Conservation (phyloP, 2,329 filamentous ascomycete species). For the Balansia obtecta region DNA sequence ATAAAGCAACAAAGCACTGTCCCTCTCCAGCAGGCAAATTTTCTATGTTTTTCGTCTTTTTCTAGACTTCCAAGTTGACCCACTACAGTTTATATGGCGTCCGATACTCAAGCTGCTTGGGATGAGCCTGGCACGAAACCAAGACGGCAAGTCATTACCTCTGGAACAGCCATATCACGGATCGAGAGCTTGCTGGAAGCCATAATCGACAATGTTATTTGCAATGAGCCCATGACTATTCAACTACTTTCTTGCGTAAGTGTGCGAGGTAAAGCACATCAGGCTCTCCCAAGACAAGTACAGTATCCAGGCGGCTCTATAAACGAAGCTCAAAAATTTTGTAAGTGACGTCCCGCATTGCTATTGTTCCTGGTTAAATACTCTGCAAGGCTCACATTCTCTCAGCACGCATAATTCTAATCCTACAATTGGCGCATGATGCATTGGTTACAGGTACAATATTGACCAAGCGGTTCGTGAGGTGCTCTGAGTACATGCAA, state of each 20-base stretch:
- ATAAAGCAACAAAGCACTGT: not conserved
- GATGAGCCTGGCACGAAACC: not conserved
- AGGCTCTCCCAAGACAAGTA: constrained; percentile 10
- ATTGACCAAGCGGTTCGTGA: constrained; percentile 47
- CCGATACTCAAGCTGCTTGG: not conserved
- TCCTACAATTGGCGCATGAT: constrained; percentile 47
- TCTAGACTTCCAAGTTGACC: not conserved
- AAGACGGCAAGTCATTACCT: not conserved
- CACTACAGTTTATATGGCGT: not conserved
- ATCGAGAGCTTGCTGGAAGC: constrained; percentile 24
- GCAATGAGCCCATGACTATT: constrained; percentile 16
- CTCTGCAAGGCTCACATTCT: not conserved
- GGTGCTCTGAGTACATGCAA: no score
- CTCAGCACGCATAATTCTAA: constrained; percentile 42
- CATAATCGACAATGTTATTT: constrained; percentile 16
- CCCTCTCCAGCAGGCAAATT: not conserved
- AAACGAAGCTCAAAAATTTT: constrained; percentile 38
- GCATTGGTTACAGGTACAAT: constrained; percentile 41
- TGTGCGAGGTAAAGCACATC: constrained; percentile 2
- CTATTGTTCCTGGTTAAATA: not conserved
- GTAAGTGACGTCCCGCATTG: constrained; percentile 18
- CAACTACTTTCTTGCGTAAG: constrained; percentile 13
- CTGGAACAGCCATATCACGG: constrained; percentile 5
- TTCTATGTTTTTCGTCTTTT: not conserved
- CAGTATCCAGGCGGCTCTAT: constrained; percentile 35